phyloP scores from a whole-genome alignment of 495 filamentous ascomycete genomes.

The Penicillium simplicissimum region DNA sequence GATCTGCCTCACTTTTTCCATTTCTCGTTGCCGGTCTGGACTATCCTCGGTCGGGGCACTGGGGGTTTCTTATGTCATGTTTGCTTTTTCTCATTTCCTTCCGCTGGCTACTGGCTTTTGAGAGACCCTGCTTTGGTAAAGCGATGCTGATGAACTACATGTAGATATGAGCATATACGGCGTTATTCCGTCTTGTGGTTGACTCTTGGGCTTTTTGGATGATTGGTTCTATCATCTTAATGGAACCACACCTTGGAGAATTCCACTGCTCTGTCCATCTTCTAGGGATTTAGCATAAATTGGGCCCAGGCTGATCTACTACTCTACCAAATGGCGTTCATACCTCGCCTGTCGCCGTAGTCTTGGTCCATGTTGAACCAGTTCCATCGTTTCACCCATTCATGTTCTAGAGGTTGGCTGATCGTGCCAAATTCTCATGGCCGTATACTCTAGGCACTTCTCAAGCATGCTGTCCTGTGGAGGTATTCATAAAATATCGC shows the following conservation, averaged over 20 bases:
- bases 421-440: background rate
- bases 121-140: constrained; percentile 41
- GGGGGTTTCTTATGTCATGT: constrained; percentile 21
- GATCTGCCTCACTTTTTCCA: constrained; percentile 13
- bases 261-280: constrained; percentile 1
- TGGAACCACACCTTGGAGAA: constrained; percentile 14
- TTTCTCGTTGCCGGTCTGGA: constrained; percentile 14
- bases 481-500: background rate
- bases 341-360: background rate
- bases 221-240: constrained; percentile 24
- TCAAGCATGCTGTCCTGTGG: background rate
- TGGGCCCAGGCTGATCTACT: background rate
- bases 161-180: constrained; percentile 53
- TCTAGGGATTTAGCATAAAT: background rate
- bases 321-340: background rate
- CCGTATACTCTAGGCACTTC: background rate
- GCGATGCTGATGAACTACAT: constrained; percentile 43
- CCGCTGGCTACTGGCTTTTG: constrained; percentile 19
- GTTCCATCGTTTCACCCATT: background rate
- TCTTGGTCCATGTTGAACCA: background rate
- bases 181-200: constrained; percentile 36
- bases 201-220: constrained; percentile 22
- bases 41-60: constrained; percentile 11
- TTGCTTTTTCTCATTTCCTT: constrained; percentile 31
- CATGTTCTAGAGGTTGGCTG: background rate